Percentiles rank a stretch among this genome's conserved stretches.
Evolutionary conservation across 169 alveolate genomes (phyloP).

Genomic region (Babesia gibsoni): DNA sequence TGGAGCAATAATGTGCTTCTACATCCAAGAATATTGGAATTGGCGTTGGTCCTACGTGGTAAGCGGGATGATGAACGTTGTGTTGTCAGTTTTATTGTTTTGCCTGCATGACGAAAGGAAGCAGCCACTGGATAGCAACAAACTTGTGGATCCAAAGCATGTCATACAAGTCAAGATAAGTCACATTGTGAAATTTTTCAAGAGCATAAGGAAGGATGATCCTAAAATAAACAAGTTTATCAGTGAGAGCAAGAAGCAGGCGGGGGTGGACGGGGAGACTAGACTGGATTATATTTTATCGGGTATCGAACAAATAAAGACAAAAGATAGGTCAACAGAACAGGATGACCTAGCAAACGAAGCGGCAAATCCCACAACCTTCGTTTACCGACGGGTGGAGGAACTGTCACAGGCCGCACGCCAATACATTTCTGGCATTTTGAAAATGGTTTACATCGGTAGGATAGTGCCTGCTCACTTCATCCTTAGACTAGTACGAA

Average conservation of each 20-base stretch:
- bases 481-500: constrained; percentile 22
- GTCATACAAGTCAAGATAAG: constrained; percentile 1
- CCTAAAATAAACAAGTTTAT: not conserved
- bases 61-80: constrained; percentile 29
- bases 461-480: constrained; percentile 6
- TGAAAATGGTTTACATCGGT: constrained; percentile 1
- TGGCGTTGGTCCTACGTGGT: constrained; percentile 59
- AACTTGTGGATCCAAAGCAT: constrained; percentile 29
- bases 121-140: not conserved
- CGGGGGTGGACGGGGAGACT: not conserved
- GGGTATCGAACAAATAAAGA: not conserved
- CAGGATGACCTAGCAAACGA: no score
- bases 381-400: no score
- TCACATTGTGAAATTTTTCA: not conserved
- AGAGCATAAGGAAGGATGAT: not conserved
- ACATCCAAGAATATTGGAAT: constrained; percentile 23
- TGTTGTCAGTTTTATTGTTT: constrained; percentile 18
- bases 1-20: constrained; percentile 33
- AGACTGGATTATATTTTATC: constrained; percentile 7
- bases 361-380: no score
- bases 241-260: not conserved
- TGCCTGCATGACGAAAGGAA: constrained; percentile 22
- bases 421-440: not conserved
- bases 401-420: no score
- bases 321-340: no score